Conservation (phyloP, 805 yeast genomes). For the Hanseniaspora lachancei region DNA sequence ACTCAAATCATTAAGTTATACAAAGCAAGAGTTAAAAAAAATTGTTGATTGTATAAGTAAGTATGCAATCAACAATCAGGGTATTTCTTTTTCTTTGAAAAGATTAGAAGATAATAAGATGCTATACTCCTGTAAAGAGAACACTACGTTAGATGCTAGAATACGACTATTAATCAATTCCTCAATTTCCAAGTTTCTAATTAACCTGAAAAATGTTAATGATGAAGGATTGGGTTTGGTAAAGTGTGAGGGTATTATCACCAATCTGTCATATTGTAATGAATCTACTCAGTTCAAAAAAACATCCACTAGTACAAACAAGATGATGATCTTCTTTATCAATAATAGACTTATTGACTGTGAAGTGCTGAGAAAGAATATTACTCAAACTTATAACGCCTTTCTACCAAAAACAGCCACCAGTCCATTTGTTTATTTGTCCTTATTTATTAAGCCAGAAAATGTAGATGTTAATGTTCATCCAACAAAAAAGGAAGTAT, state of each 20-base stretch:
- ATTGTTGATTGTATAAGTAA: slow-evolving; percentile 73
- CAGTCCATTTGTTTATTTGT: slow-evolving; percentile 63
- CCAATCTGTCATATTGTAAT: slow-evolving; percentile 49
- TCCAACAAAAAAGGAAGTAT: slow-evolving; percentile 87
- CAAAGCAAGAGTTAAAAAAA: slow-evolving; percentile 60
- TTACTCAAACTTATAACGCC: slow-evolving; percentile 45
- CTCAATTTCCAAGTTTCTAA: slow-evolving; percentile 48
- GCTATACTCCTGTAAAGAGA: slow-evolving; percentile 46
- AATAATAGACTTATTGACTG: slow-evolving; percentile 72
- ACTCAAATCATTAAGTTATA: slow-evolving; percentile 42
- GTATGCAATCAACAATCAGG: slow-evolving; percentile 61
- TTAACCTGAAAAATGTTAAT: slow-evolving; percentile 33
- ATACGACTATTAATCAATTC: slow-evolving; percentile 65
- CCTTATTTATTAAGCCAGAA: slow-evolving; percentile 51
- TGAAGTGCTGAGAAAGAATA: slow-evolving; percentile 63
- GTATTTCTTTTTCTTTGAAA: slow-evolving; percentile 67
- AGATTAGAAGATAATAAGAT: slow-evolving; percentile 63
- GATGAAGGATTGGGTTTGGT: slow-evolving; percentile 37
- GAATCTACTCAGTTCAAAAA: slow-evolving; percentile 33
- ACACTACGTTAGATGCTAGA: slow-evolving; percentile 44
- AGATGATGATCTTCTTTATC: slow-evolving; percentile 62
- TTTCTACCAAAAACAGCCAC: slow-evolving; percentile 62
- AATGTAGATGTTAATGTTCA: slow-evolving; percentile 88
- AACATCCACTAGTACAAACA: slow-evolving; percentile 25
- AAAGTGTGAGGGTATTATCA: slow-evolving; percentile 44